Percentiles rank a stretch among this genome's conserved stretches.
Evolutionary conservation across 1,139 yeast genomes (phyloP).

Genomic region (Candida glucosophila): DNA sequence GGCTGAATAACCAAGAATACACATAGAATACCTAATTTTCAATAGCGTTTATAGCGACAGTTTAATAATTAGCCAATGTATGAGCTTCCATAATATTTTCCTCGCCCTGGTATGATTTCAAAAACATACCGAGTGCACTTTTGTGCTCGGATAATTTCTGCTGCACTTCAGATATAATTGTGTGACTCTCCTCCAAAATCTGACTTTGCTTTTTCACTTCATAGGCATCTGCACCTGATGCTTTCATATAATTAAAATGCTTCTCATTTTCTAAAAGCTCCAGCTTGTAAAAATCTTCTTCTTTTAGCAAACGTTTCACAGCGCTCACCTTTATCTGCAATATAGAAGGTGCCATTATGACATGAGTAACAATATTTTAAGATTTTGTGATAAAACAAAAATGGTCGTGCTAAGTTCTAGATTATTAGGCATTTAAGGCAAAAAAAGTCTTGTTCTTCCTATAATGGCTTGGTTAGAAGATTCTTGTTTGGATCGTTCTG

Average conservation of each 20-base stretch:
- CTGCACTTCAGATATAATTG: constrained; percentile 57
- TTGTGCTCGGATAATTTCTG: constrained; percentile 44
- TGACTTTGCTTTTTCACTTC: constrained; percentile 59
- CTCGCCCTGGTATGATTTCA: constrained; percentile 33
- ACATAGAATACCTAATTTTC: constrained; percentile 3
- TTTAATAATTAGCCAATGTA: constrained; percentile 15
- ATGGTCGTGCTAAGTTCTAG: constrained; percentile 1
- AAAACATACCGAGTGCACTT: constrained; percentile 28
- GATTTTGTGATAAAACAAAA: not conserved
- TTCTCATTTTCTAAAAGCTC: constrained; percentile 58
- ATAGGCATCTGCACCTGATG: constrained; percentile 50
- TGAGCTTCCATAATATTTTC: constrained; percentile 39
- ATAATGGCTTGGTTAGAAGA: no score
- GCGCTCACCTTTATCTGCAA: constrained; percentile 73
- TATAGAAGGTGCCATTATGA: constrained; percentile 64
- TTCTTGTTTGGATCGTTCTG: no score
- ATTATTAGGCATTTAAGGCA: no score
- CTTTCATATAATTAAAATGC: constrained; percentile 36
- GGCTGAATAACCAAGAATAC: no score
- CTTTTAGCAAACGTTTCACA: constrained; percentile 64
- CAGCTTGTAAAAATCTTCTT: constrained; percentile 52
- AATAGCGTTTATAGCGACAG: constrained; percentile 1
- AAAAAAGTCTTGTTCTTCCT: no score
- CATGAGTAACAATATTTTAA: constrained; percentile 4
- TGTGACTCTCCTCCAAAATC: constrained; percentile 59